These are phyloP conservation scores for Mariannaea sp. DNA, from an alignment of 2,329 filamentous ascomycete genomes.

Conservation along the genomic window DNA sequence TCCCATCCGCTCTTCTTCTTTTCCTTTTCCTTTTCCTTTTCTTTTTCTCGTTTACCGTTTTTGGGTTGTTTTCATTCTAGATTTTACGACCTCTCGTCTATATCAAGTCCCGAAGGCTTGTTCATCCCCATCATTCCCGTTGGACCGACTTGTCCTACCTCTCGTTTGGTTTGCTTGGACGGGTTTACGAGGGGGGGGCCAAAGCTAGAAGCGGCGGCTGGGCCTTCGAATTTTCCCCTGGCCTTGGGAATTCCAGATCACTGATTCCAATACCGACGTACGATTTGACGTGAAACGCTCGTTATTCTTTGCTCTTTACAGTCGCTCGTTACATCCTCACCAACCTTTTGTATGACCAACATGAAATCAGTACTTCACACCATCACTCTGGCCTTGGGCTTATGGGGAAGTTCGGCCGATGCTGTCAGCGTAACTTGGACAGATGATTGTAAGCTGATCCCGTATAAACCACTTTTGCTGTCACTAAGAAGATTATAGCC, in stretches of 20 bases:
- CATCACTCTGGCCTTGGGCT: constrained; percentile 22
- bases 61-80: neutral
- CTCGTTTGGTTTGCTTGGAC: constrained; percentile 1
- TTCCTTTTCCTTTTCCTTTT: neutral
- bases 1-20: neutral
- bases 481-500: constrained; percentile 39
- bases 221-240: neutral
- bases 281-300: neutral
- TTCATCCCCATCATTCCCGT: too few species aligned
- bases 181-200: neutral
- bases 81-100: neutral
- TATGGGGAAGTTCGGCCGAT: constrained; percentile 17
- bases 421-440: constrained; percentile 30
- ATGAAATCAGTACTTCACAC: constrained; percentile 30
- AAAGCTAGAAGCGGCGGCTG: neutral
- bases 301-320: constrained; percentile 5
- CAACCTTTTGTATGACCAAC: constrained; percentile 20
- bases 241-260: neutral
- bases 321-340: constrained; percentile 1
- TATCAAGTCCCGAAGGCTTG: too few species aligned
- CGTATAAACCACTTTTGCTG: neutral
- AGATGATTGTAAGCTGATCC: constrained; percentile 26
- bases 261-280: neutral
- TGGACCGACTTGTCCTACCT: too few species aligned
- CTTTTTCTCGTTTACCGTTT: neutral